A percentile compares a stretch with the other conserved stretches of the same genome.
These are phyloP conservation scores for Vigna angularis DNA, from an alignment of 306 rosid genomes.

Conservation along the genomic window DNA sequence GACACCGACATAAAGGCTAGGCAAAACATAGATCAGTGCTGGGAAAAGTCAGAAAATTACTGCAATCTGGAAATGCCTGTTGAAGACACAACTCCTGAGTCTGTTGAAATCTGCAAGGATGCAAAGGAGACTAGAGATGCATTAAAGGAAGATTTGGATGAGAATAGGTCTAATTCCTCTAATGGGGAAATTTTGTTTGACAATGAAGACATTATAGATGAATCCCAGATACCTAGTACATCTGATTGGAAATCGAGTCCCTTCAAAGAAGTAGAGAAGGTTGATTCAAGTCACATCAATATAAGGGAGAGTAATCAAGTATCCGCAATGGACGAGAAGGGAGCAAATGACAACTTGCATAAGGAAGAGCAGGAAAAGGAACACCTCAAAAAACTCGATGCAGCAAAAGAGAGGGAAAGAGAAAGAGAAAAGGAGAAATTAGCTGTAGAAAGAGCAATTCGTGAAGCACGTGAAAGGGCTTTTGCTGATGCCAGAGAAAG, in stretches of 20 bases:
- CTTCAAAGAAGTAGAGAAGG: slow-evolving; percentile 48
- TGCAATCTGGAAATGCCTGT: slow-evolving; percentile 40
- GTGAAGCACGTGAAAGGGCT: slow-evolving; percentile 96
- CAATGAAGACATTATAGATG: slow-evolving; percentile 37
- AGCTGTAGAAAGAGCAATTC: slow-evolving; percentile 85
- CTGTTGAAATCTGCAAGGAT: slow-evolving; percentile 40
- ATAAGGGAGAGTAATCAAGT: slow-evolving; percentile 47
- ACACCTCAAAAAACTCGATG: slow-evolving; percentile 59
- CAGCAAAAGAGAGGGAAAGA: slow-evolving; percentile 70
- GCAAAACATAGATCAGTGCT: slow-evolving; percentile 51
- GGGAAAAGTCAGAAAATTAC: slow-evolving; percentile 47
- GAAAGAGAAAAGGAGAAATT: slow-evolving; percentile 75
- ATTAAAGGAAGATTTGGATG: slow-evolving; percentile 50
- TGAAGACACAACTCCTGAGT: slow-evolving; percentile 58
- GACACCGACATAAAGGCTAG: slow-evolving; percentile 45
- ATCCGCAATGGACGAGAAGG: slow-evolving; percentile 53
- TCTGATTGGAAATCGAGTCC: slow-evolving; percentile 48
- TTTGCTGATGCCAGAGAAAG: slow-evolving; percentile 86
- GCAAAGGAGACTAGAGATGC: slow-evolving; percentile 52
- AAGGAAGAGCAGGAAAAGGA: slow-evolving; percentile 64
- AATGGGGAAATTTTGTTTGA: slow-evolving; percentile 52
- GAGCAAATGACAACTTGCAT: slow-evolving; percentile 42
- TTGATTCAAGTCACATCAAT: slow-evolving; percentile 38
- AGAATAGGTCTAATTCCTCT: slow-evolving; percentile 47
- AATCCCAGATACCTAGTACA: slow-evolving; percentile 51